Evolutionary conservation across 129 eudicot species (phyloP).

Genomic region (Cynara cardunculus): DNA sequence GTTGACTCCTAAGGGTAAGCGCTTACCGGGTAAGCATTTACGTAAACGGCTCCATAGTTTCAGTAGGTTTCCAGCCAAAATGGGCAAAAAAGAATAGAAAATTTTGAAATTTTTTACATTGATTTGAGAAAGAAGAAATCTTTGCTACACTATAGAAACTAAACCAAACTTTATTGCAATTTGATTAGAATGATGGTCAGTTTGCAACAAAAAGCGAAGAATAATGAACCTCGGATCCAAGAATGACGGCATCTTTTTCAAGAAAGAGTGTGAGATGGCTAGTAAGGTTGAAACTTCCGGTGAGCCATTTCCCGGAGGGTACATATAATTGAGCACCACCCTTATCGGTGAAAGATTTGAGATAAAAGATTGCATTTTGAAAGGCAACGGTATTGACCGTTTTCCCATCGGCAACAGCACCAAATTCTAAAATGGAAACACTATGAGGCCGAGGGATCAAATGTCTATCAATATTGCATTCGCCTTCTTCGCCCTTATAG

Average conservation of each 20-base stretch:
- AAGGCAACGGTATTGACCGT: conserved; percentile 71
- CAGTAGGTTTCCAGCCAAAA: not conserved
- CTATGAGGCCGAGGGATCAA: conserved; percentile 79
- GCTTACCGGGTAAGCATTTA: no score
- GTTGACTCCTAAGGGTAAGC: no score
- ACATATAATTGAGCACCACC: conserved; percentile 91
- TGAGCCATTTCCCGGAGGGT: conserved; percentile 79
- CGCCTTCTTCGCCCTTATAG: conserved; percentile 33
- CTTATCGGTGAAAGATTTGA: conserved; percentile 74
- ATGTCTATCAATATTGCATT: conserved; percentile 44
- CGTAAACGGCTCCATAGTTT: no score
- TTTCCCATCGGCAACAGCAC: conserved; percentile 85
- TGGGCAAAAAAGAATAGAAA: not conserved
- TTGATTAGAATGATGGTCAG: not conserved
- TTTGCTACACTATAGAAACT: not conserved
- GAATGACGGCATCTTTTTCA: conserved; percentile 68
- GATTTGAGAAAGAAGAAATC: no score
- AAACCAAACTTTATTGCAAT: not conserved
- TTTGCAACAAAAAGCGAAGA: not conserved
- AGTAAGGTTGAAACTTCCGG: conserved; percentile 73
- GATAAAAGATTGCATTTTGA: conserved; percentile 85
- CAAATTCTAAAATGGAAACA: conserved; percentile 74
- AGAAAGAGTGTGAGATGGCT: conserved; percentile 88
- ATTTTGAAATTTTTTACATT: not conserved
- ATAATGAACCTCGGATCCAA: conserved; percentile 60